A percentile compares a stretch with the other conserved stretches of the same genome.
Conservation (phyloP, 2,329 filamentous ascomycete species). For the Arachnopeziza araneosa region DNA sequence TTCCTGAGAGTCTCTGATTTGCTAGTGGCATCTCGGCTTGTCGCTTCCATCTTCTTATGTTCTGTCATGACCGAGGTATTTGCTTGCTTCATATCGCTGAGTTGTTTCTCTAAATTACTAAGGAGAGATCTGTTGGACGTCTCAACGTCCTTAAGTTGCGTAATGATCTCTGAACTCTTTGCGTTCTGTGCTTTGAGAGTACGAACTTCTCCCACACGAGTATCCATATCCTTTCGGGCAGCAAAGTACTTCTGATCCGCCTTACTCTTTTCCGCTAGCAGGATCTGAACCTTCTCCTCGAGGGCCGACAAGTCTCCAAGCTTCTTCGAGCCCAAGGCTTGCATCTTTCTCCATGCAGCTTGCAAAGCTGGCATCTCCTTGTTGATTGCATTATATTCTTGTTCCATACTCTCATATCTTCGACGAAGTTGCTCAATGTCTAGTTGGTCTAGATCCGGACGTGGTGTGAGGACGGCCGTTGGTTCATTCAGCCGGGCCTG, state of each 20-base stretch:
- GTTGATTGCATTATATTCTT: conserved; percentile 77
- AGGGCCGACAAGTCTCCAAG: conserved; percentile 68
- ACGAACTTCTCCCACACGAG: conserved; percentile 73
- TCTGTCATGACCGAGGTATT: conserved; percentile 67
- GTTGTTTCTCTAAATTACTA: conserved; percentile 84
- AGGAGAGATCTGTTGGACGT: conserved; percentile 68
- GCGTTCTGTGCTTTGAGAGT: conserved; percentile 74
- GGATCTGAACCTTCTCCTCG: conserved; percentile 70
- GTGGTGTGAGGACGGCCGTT: conserved; percentile 33
- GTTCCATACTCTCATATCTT: conserved; percentile 69
- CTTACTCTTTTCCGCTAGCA: conserved; percentile 87
- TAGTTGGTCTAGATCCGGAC: conserved; percentile 50
- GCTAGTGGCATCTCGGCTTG: conserved; percentile 63
- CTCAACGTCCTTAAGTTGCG: conserved; percentile 88
- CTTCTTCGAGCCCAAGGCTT: conserved; percentile 79
- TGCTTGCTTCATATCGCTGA: conserved; percentile 74
- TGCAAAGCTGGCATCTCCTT: conserved; percentile 86
- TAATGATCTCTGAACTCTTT: conserved; percentile 89
- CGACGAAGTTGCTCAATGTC: conserved; percentile 65
- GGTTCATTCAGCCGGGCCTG: conserved; percentile 48
- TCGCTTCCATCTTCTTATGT: conserved; percentile 68
- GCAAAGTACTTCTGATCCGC: conserved; percentile 98
- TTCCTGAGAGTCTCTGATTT: conserved; percentile 66
- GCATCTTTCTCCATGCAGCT: conserved; percentile 83
- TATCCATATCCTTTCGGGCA: conserved; percentile 89